Evolutionary conservation across 2,329 filamentous ascomycete genomes (phyloP).

Genomic region (Aureobasidium sp.): DNA sequence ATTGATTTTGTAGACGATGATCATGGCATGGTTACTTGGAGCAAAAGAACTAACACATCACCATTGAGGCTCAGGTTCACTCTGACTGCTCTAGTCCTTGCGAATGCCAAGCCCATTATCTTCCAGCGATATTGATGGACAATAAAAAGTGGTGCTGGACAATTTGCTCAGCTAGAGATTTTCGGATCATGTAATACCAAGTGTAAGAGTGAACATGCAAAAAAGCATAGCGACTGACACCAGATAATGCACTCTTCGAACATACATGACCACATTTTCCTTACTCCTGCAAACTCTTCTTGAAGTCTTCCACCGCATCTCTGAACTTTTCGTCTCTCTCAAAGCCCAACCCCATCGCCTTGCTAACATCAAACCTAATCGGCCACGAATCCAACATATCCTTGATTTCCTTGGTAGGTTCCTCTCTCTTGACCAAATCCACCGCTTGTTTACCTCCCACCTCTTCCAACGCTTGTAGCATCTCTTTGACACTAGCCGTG

Average conservation of each 20-base stretch:
- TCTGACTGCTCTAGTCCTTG: too few species aligned
- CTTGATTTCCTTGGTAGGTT: conserved; percentile 41
- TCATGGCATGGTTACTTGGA: too few species aligned
- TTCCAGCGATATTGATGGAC: too few species aligned
- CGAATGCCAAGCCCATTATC: too few species aligned
- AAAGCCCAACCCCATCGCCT: conserved; percentile 47
- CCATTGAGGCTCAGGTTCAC: too few species aligned
- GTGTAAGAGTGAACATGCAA: too few species aligned
- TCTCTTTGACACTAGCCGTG: conserved; percentile 46
- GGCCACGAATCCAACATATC: conserved; percentile 50
- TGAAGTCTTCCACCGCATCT: conserved; percentile 38
- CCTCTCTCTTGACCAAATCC: conserved; percentile 42
- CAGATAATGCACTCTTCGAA: neutral
- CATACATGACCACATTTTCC: neutral
- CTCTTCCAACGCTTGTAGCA: conserved; percentile 47
- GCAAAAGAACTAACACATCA: too few species aligned
- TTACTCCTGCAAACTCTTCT: conserved; percentile 6
- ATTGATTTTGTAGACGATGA: neutral
- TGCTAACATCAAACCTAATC: conserved; percentile 46
- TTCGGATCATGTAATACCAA: too few species aligned
- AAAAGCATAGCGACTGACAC: too few species aligned
- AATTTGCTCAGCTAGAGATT: too few species aligned
- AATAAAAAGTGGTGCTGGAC: too few species aligned
- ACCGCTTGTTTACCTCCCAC: conserved; percentile 47
- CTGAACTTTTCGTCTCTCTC: conserved; percentile 40